These are phyloP conservation scores for Neolecta irregularis DNA, from an alignment of 1,139 yeast species.

Conservation along the genomic window DNA sequence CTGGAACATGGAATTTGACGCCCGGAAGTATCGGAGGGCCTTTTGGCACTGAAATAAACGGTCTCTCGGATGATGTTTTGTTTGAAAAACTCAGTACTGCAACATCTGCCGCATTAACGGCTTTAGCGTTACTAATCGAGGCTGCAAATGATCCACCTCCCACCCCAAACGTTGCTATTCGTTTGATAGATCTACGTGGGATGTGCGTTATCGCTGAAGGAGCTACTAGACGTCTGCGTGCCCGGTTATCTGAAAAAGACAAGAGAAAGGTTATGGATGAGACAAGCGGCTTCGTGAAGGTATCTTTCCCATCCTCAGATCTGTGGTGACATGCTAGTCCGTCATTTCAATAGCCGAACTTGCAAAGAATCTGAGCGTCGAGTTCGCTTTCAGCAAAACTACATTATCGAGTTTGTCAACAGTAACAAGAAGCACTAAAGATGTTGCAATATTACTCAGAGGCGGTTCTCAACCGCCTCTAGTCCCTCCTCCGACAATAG, in stretches of 20 bases:
- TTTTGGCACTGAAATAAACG: too few relatives aligned
- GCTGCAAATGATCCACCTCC: slow-evolving; percentile 25
- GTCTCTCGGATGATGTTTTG: slow-evolving; percentile 63
- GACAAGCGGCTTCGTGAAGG: slow-evolving; percentile 64
- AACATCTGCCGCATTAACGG: slow-evolving; percentile 61
- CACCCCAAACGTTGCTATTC: slow-evolving; percentile 26
- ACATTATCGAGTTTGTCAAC: slow-evolving; percentile 13
- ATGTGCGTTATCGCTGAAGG: slow-evolving; percentile 75
- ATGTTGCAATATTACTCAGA: slow-evolving; percentile 12
- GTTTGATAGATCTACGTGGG: slow-evolving; percentile 60
- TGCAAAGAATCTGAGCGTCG: slow-evolving; percentile 13
- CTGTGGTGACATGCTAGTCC: slow-evolving; percentile 1
- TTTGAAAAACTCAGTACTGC: slow-evolving; percentile 63
- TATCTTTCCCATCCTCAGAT: slow-evolving; percentile 34
- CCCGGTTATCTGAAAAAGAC: slow-evolving; percentile 40
- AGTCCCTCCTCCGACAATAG: background rate
- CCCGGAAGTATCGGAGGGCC: too few relatives aligned
- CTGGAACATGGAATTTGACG: background rate
- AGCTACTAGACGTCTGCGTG: slow-evolving; percentile 50
- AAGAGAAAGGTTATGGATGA: slow-evolving; percentile 72
- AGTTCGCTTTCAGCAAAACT: slow-evolving; percentile 12
- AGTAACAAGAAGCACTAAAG: slow-evolving; percentile 15
- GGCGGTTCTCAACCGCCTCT: background rate
- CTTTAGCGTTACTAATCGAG: slow-evolving; percentile 59
- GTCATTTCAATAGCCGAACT: slow-evolving; percentile 14